Base-by-base conservation (phyloP, 2,329 filamentous ascomycete genomes). In the Neofusicoccum cordaticola region DNA sequence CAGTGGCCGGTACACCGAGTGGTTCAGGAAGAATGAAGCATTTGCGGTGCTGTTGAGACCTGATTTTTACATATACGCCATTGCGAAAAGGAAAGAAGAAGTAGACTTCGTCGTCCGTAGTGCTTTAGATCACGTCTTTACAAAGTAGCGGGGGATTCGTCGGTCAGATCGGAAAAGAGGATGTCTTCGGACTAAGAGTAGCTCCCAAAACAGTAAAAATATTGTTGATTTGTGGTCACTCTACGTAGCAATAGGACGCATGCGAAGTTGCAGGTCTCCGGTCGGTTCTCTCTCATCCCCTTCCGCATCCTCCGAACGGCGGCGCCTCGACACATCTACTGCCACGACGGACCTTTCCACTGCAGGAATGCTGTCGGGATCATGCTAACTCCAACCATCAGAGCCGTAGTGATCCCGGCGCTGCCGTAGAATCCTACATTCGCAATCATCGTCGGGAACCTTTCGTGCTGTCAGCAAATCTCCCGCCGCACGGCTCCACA, bases 391-490 rank as follows among this genome's bases (percentile, higher is more conserved):
- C 65, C 72, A 8, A 73, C 68, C 31, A 75, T 52, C 35, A 56
- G 19, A 3, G 52, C 52, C 2, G 52, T 42, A 6, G 37, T 31
- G 7, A 56, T 42, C 3, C 77, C 77, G 17, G 74, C 76, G 65
- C 75, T 78, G 8, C 72, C 74, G 5, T 72, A 69, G 17, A 74
- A 69, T 1, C 76, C 77, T 0, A 79, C 70, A 53, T 72, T 70
- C 11, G 69, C 67, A 50, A 79, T 73, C 78, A 79, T 79, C 22
- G 72, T 70, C 5, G 77, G 77, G 64, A 77, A 56, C 52, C 52
- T 56, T 12, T 4, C 17, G 13, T 56, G 8, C 22, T 3, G 22
- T 22, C 22, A 22, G 22, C 22, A 22, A 22, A 22, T 22, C 22
- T 22, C 22, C 22, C 22, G 22, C 22, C 22, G 0, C 22, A 3